These are phyloP conservation scores for Nepenthes gracilis DNA, from an alignment of 148 eudicot species.

Conservation along the genomic window DNA sequence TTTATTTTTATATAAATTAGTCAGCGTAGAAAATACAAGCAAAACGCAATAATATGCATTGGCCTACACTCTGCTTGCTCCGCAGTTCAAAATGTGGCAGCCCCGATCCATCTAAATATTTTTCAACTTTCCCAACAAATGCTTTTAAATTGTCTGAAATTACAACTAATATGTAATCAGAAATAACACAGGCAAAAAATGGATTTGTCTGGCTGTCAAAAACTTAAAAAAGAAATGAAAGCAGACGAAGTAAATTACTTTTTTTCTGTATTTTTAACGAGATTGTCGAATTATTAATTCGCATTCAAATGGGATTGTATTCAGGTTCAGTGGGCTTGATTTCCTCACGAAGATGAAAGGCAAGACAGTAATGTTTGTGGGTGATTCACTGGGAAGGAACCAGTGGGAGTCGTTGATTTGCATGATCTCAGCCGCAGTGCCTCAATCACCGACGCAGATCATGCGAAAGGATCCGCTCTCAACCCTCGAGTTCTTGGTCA, in stretches of 20 bases:
- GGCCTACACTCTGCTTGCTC: no score
- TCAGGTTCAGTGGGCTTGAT: slow-evolving; percentile 59
- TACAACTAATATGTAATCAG: no score
- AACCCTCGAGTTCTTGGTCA: slow-evolving; percentile 51
- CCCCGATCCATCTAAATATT: no score
- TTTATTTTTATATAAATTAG: no score
- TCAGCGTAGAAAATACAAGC: neutral
- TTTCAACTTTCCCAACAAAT: no score
- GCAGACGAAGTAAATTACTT: neutral
- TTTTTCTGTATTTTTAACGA: neutral
- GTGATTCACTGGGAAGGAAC: slow-evolving; percentile 80
- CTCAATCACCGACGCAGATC: slow-evolving; percentile 33
- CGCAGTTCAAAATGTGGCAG: no score
- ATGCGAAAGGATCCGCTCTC: slow-evolving; percentile 54
- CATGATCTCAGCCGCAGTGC: slow-evolving; percentile 43
- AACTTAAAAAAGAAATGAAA: no score
- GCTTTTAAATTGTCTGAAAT: no score
- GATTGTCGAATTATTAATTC: neutral
- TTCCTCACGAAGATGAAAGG: slow-evolving; percentile 57
- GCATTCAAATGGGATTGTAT: neutral
- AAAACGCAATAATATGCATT: neutral
- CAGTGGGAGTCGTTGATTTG: slow-evolving; percentile 98
- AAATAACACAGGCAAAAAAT: no score
- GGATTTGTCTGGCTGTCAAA: no score
- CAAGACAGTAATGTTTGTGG: slow-evolving; percentile 84